These are phyloP conservation scores for Neofusicoccum umdonicola DNA, from an alignment of 2,329 filamentous ascomycete genomes.

Conservation along the genomic window DNA sequence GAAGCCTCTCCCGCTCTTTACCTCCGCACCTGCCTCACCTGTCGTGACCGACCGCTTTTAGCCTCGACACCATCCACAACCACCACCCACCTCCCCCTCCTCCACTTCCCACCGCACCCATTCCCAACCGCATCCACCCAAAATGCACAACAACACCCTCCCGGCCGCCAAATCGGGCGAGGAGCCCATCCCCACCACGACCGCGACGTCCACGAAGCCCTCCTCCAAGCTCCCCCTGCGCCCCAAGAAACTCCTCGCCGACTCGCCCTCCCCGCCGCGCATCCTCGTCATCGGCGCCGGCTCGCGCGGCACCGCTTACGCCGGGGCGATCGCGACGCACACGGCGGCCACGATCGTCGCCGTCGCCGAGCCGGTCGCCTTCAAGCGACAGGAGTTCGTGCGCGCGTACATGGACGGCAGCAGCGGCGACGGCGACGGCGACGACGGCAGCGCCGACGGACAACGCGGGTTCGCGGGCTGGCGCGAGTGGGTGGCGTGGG, in stretches of 20 bases:
- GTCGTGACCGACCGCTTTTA: neutral
- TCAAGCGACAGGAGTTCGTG: constrained; percentile 72
- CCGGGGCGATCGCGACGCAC: constrained; percentile 21
- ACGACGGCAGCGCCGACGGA: neutral
- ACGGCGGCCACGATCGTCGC: constrained; percentile 64
- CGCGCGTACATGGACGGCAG: constrained; percentile 58
- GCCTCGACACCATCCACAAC: too few species aligned
- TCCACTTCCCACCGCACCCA: too few species aligned
- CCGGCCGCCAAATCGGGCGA: too few species aligned
- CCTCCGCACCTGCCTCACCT: neutral
- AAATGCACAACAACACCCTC: too few species aligned
- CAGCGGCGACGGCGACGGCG: neutral
- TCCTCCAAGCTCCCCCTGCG: neutral
- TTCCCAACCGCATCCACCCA: too few species aligned
- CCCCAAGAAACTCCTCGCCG: constrained; percentile 3
- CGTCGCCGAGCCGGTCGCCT: constrained; percentile 76
- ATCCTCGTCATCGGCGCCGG: constrained; percentile 41
- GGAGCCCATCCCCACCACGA: neutral
- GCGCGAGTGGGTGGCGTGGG: constrained; percentile 73
- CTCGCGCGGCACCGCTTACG: constrained; percentile 38
- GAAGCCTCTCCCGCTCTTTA: neutral
- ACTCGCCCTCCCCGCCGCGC: constrained; percentile 18
- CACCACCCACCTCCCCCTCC: too few species aligned
- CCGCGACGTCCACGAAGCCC: neutral
- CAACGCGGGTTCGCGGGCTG: constrained; percentile 61